phyloP scores from a whole-genome alignment of 345 rosid species.

The Carallia pectinifolia region DNA sequence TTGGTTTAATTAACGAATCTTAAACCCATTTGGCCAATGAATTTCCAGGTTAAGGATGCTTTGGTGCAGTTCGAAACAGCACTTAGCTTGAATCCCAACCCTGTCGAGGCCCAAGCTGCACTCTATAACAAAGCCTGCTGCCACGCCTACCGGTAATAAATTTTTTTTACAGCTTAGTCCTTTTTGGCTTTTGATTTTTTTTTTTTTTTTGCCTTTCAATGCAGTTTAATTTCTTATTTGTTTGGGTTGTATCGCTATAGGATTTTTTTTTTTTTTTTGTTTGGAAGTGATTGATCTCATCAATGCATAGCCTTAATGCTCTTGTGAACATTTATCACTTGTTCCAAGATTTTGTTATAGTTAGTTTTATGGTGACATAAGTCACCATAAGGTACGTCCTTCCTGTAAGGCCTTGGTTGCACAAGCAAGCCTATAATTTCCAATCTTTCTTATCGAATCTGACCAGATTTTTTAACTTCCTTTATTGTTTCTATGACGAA shows the following conservation, averaged over 20 bases:
- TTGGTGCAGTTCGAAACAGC: conserved; percentile 77
- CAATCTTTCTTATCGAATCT: neutral
- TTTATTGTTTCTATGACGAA: neutral
- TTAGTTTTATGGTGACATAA: too few relatives aligned
- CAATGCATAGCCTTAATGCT: too few relatives aligned
- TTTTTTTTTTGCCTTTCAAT: neutral
- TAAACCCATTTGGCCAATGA: neutral
- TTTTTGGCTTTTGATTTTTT: neutral
- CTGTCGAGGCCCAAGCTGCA: conserved; percentile 87
- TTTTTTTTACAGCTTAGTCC: neutral
- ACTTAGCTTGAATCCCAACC: conserved; percentile 66
- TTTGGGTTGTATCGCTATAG: too few relatives aligned
- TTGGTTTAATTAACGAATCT: too few relatives aligned
- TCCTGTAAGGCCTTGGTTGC: neutral
- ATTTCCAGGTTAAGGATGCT: conserved; percentile 81
- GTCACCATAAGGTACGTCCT: too few relatives aligned
- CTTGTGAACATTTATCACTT: too few relatives aligned
- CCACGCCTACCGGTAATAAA: conserved; percentile 67
- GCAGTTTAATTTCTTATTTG: too few relatives aligned
- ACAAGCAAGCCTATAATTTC: neutral
- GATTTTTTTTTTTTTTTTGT: too few relatives aligned
- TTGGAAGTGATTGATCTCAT: too few relatives aligned
- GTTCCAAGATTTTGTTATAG: too few relatives aligned
- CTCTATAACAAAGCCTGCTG: conserved; percentile 94
- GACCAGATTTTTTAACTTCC: neutral